Evolutionary conservation across 2,329 filamentous ascomycete species (phyloP).

Genomic region (Penicillium rolfsii): DNA sequence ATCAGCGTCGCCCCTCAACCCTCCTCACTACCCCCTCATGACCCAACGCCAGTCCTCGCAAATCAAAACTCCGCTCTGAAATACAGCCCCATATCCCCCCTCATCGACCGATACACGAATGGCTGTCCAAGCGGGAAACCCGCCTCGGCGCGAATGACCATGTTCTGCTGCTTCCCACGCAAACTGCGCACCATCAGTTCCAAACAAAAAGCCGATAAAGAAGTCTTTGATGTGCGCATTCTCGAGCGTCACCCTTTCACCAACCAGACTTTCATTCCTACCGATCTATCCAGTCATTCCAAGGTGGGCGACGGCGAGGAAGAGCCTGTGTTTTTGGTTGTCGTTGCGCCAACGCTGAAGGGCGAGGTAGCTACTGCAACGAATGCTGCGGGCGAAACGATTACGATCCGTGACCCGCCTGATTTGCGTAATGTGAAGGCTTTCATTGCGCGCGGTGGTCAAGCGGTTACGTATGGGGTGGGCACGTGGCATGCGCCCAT

Average conservation of each 20-base stretch:
- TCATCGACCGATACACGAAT: constrained; percentile 70
- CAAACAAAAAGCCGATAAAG: constrained; percentile 13
- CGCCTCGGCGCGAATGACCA: constrained; percentile 71
- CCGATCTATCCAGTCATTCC: constrained; percentile 55
- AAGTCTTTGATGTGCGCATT: constrained; percentile 68
- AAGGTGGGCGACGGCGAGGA: constrained; percentile 29
- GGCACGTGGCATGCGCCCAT: constrained; percentile 98
- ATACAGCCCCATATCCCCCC: constrained; percentile 76
- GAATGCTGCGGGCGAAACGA: constrained; percentile 26
- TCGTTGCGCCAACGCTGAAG: constrained; percentile 79
- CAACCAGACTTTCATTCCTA: constrained; percentile 86
- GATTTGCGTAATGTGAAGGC: constrained; percentile 72
- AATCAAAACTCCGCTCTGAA: constrained; percentile 92
- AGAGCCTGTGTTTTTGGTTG: constrained; percentile 69
- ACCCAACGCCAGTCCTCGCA: constrained; percentile 61
- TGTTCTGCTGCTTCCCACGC: constrained; percentile 83
- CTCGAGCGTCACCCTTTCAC: constrained; percentile 94
- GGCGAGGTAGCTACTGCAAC: constrained; percentile 42
- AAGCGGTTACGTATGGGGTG: constrained; percentile 88
- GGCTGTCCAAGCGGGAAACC: constrained; percentile 48
- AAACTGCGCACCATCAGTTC: constrained; percentile 46
- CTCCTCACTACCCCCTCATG: constrained; percentile 48
- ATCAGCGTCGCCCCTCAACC: constrained; percentile 50
- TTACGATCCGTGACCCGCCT: constrained; percentile 59
- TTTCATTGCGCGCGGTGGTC: constrained; percentile 74